Conservation (phyloP, 345 rosid genomes). For the Eucalyptus lansdowneana region DNA sequence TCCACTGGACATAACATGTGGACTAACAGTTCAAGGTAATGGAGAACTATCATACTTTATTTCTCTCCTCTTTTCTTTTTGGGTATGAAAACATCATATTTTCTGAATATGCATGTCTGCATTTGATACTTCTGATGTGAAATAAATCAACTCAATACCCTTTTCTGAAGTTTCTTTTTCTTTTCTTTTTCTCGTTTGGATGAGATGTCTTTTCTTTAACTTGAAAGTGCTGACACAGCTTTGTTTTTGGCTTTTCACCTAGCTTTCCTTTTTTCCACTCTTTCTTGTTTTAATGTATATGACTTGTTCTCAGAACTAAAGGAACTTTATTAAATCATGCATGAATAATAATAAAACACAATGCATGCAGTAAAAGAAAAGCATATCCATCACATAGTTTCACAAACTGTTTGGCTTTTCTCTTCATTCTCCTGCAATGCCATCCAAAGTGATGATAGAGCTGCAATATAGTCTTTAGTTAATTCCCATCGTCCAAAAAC, state of each 20-base stretch:
- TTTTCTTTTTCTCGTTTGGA: neutral
- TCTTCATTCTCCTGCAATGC: neutral
- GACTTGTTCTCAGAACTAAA: neutral
- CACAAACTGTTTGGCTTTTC: neutral
- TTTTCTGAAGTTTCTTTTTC: neutral
- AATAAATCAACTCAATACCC: neutral
- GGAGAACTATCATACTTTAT: neutral
- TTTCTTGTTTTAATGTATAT: neutral
- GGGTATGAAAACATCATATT: neutral
- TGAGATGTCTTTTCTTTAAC: neutral
- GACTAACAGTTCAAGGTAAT: conserved; percentile 27
- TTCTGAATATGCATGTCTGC: neutral
- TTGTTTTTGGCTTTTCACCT: neutral
- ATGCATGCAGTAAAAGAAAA: neutral
- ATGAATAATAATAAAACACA: neutral
- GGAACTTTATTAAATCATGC: neutral
- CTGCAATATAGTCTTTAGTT: neutral
- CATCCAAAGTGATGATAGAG: neutral
- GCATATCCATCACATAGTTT: neutral
- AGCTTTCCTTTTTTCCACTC: neutral
- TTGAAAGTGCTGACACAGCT: neutral
- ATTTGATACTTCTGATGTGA: neutral
- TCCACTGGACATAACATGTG: conserved; percentile 10
- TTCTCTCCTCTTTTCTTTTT: neutral
- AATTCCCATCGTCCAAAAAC: neutral